These are phyloP conservation scores for Candida glucosophila DNA, from an alignment of 1,139 yeast genomes.

Conservation along the genomic window DNA sequence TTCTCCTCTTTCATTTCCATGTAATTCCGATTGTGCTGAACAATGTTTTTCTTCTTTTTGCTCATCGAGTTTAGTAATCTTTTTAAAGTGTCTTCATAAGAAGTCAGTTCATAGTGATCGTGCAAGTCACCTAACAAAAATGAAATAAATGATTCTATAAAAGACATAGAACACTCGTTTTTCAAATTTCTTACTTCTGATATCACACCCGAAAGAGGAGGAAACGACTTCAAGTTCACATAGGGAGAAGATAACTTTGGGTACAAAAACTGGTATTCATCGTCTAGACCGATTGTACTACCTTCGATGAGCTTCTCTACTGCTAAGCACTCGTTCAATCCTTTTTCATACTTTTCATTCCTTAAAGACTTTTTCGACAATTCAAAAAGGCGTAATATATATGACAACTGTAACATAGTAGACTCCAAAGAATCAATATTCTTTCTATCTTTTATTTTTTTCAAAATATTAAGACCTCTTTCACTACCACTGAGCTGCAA, in stretches of 20 bases:
- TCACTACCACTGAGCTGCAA: constrained; percentile 45
- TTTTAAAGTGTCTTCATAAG: constrained; percentile 41
- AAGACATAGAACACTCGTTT: constrained; percentile 58
- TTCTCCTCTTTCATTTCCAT: constrained; percentile 23
- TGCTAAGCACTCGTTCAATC: constrained; percentile 46
- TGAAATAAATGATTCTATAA: constrained; percentile 47
- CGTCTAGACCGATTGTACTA: constrained; percentile 18
- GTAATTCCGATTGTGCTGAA: constrained; percentile 19
- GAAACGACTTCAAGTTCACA: constrained; percentile 43
- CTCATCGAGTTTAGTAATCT: constrained; percentile 33
- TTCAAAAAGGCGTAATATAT: constrained; percentile 40
- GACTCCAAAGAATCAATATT: constrained; percentile 60
- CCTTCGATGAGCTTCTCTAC: constrained; percentile 55
- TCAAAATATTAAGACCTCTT: constrained; percentile 45
- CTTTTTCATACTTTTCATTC: constrained; percentile 28
- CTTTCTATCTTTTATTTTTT: constrained; percentile 43
- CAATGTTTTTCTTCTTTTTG: constrained; percentile 13
- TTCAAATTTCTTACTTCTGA: constrained; percentile 42
- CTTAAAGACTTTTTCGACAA: constrained; percentile 43
- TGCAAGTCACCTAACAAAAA: constrained; percentile 54
- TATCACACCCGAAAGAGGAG: constrained; percentile 53
- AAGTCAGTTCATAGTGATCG: constrained; percentile 42
- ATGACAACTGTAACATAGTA: constrained; percentile 54
- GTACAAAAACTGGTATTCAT: constrained; percentile 17
- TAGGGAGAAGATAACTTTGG: constrained; percentile 43